A percentile compares a stretch with the other conserved stretches of the same genome.
Evolutionary conservation across 805 yeast genomes (phyloP).

Genomic region (Candida insectorum): DNA sequence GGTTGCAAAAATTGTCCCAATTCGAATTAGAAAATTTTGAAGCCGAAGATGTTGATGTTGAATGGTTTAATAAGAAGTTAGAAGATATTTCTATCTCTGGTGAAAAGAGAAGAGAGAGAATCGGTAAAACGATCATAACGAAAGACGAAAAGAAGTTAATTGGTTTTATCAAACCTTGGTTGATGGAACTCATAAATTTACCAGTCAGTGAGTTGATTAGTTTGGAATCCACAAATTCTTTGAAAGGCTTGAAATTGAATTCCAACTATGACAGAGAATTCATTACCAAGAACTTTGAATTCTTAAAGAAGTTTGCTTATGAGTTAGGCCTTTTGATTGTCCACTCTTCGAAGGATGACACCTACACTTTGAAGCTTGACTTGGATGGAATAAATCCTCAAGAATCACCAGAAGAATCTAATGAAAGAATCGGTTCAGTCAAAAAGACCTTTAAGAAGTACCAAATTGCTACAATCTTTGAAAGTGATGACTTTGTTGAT

Average conservation of each 20-base stretch:
- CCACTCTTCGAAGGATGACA: constrained; percentile 56
- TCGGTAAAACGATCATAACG: constrained; percentile 60
- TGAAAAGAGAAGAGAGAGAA: constrained; percentile 60
- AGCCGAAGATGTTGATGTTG: constrained; percentile 75
- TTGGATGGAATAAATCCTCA: constrained; percentile 69
- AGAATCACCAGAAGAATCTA: constrained; percentile 64
- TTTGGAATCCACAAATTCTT: constrained; percentile 21
- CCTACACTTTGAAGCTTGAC: constrained; percentile 61
- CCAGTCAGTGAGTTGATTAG: constrained; percentile 31
- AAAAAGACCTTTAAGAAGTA: constrained; percentile 59
- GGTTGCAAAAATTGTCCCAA: constrained; percentile 72
- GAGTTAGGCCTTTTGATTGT: constrained; percentile 65
- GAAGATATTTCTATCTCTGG: constrained; percentile 75
- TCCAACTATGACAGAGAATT: constrained; percentile 26
- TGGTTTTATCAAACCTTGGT: constrained; percentile 53
- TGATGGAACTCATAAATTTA: constrained; percentile 29
- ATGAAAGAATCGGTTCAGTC: constrained; percentile 47
- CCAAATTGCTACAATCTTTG: constrained; percentile 61
- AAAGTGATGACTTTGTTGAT: constrained; percentile 51
- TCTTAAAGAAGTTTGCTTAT: constrained; percentile 59
- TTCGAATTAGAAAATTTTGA: constrained; percentile 89
- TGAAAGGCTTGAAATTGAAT: constrained; percentile 39
- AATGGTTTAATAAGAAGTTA: constrained; percentile 85
- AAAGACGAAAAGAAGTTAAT: constrained; percentile 76
- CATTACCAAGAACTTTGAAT: constrained; percentile 50